A percentile compares a stretch with the other conserved stretches of the same genome.
Evolutionary conservation across 2,329 filamentous ascomycete species (phyloP).

Genomic region (Ophiostoma sp.): DNA sequence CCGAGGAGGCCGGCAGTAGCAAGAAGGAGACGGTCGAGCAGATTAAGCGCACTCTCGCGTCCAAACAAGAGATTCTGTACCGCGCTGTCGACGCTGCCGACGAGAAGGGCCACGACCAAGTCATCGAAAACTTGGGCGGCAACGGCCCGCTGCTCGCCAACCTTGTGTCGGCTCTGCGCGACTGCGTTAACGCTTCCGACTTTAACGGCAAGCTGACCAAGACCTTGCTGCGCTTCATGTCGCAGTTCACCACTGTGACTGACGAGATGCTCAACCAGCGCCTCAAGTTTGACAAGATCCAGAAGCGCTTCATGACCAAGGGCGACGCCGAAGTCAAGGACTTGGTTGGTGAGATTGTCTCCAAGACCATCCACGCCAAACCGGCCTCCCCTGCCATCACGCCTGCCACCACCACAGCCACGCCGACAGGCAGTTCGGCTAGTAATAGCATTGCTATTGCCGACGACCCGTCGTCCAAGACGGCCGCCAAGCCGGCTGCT

Average conservation of each 20-base stretch:
- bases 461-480: neutral
- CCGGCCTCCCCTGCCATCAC: neutral
- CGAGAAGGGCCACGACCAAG: constrained; percentile 54
- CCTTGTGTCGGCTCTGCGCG: constrained; percentile 55
- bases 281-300: constrained; percentile 65
- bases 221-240: constrained; percentile 60
- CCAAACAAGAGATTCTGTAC: constrained; percentile 51
- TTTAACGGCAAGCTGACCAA: constrained; percentile 56
- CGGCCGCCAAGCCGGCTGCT: constrained; percentile 30
- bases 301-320: constrained; percentile 63
- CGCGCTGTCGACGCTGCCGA: constrained; percentile 55
- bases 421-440: constrained; percentile 15
- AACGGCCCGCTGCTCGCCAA: constrained; percentile 58
- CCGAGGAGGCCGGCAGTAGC: constrained; percentile 39
- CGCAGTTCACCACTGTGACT: constrained; percentile 62
- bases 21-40: constrained; percentile 41
- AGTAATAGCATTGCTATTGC: neutral
- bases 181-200: constrained; percentile 54
- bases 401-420: neutral
- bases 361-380: constrained; percentile 48
- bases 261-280: constrained; percentile 60
- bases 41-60: constrained; percentile 45
- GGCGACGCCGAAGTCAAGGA: constrained; percentile 65
- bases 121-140: constrained; percentile 59
- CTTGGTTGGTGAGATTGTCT: constrained; percentile 51